phyloP scores from a whole-genome alignment of 1,139 yeast genomes.

The Fermentozyma sake region DNA sequence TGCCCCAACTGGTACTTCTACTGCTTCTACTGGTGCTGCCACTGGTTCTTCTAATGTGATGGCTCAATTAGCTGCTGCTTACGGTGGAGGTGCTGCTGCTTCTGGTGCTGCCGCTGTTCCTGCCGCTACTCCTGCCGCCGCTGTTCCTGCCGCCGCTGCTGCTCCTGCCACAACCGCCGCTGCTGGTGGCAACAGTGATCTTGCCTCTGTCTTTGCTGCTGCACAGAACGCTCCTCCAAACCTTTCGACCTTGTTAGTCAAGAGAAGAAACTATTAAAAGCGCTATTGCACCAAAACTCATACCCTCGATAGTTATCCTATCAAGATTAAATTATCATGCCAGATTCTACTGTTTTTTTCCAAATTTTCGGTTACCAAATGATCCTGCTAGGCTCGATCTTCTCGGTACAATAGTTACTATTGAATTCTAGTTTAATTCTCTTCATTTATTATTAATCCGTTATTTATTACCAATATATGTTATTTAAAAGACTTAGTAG shows the following conservation, averaged over 20 bases:
- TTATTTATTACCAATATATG: no score
- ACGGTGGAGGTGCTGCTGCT: conserved; percentile 17
- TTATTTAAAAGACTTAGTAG: no score
- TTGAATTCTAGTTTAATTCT: no score
- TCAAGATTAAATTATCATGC: no score
- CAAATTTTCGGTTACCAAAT: no score
- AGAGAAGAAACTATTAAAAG: conserved; percentile 17
- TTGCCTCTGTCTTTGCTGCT: conserved; percentile 11
- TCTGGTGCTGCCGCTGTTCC: conserved; percentile 12
- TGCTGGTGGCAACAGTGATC: conserved; percentile 4
- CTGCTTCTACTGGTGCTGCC: conserved; percentile 8
- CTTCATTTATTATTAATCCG: no score
- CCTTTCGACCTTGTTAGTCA: conserved; percentile 2
- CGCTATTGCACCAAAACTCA: no score
- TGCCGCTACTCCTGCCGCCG: conserved; percentile 7
- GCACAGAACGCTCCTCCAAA: conserved; percentile 15
- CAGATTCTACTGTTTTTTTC: no score
- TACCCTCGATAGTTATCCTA: no score
- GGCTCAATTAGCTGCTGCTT: conserved; percentile 12
- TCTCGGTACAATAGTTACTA: no score
- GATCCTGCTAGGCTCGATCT: no score
- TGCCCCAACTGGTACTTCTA: conserved; percentile 7
- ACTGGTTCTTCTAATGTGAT: conserved; percentile 9
- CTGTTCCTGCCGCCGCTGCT: conserved; percentile 9
- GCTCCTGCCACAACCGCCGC: conserved; percentile 5